Evolutionary conservation across 768 basidiomycete genomes (phyloP).

Genomic region (Pulveroboletus frians): DNA sequence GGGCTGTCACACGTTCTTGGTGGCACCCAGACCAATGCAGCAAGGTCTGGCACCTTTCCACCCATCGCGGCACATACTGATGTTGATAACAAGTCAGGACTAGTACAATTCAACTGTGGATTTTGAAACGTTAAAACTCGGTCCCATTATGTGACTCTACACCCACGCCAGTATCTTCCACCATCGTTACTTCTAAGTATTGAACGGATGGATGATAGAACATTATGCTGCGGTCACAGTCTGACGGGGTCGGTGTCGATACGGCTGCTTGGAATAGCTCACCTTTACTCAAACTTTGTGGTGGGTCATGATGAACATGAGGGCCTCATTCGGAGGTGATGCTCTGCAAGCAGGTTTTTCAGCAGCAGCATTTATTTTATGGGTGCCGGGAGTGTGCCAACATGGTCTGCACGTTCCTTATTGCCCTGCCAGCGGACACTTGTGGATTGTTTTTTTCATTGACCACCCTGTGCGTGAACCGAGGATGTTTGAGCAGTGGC

Average conservation of each 20-base stretch:
- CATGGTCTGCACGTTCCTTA: not conserved
- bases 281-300: not conserved
- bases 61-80: too few relatives aligned
- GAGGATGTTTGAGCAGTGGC: too few relatives aligned
- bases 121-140: too few relatives aligned
- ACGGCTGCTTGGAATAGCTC: not conserved
- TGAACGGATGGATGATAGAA: not conserved
- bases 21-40: conserved; percentile 20
- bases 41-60: too few relatives aligned
- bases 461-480: too few relatives aligned
- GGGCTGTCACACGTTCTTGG: conserved; percentile 54
- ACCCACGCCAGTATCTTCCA: not conserved
- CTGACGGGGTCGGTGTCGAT: not conserved
- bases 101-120: too few relatives aligned
- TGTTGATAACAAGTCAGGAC: not conserved
- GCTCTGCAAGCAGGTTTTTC: not conserved
- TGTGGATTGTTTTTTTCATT: too few relatives aligned
- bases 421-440: not conserved
- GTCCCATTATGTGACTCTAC: not conserved
- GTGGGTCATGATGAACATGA: not conserved
- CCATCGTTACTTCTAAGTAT: not conserved
- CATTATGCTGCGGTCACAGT: not conserved
- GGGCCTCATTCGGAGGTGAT: not conserved
- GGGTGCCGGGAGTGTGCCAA: too few relatives aligned
- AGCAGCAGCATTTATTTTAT: not conserved